A percentile compares a stretch with the other conserved stretches of the same genome.
phyloP scores from a whole-genome alignment of 106 monocot species.

The Acorus gramineus region DNA sequence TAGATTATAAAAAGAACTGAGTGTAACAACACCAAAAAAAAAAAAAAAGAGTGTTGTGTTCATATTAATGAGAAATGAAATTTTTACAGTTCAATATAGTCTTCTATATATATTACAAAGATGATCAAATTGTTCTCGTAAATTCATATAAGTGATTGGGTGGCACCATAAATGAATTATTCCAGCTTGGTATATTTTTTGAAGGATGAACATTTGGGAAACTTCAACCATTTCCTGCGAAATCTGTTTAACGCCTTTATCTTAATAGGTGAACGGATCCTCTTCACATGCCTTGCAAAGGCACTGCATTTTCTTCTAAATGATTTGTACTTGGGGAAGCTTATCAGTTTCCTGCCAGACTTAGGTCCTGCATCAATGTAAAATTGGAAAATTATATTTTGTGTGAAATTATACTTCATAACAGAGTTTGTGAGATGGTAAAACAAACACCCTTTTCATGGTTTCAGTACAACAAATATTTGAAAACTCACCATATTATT shows the following conservation, averaged over 20 bases:
- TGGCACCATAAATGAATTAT: background rate
- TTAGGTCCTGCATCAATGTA: slow-evolving; percentile 15
- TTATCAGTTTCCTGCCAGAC: slow-evolving; percentile 12
- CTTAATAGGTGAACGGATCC: slow-evolving; percentile 27
- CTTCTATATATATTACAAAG: no score
- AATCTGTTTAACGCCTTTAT: slow-evolving; percentile 32
- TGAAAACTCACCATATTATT: no score
- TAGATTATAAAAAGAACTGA: no score
- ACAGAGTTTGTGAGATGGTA: background rate
- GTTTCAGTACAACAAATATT: no score
- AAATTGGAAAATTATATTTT: background rate
- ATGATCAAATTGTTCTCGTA: no score
- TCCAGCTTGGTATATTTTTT: slow-evolving; percentile 33
- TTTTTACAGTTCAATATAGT: no score
- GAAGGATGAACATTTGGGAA: slow-evolving; percentile 24
- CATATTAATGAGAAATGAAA: no score
- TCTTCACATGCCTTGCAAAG: slow-evolving; percentile 25
- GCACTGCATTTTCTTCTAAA: slow-evolving; percentile 18
- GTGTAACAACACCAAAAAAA: no score
- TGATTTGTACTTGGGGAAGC: slow-evolving; percentile 18
- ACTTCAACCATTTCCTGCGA: slow-evolving; percentile 28
- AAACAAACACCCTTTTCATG: no score
- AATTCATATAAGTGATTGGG: no score
- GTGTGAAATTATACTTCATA: background rate
- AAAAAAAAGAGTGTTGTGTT: no score